Evolutionary conservation across 179 eudicot genomes (phyloP).

Genomic region (Heliamphora pulchella): DNA sequence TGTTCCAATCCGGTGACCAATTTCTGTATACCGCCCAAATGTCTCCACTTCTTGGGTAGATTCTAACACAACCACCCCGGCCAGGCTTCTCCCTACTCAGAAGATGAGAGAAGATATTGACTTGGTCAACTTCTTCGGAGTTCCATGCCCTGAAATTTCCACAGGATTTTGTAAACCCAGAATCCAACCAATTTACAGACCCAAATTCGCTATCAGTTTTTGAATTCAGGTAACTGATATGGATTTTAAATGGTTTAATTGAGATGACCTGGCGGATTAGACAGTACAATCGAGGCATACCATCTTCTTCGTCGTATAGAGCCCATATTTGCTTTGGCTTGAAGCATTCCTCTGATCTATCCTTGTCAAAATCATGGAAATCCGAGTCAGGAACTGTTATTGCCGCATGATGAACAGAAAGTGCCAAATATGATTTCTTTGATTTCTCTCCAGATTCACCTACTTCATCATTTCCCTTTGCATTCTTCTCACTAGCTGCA

Average conservation of each 20-base stretch:
- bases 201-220: conserved; percentile 65
- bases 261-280: conserved; percentile 65
- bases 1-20: conserved; percentile 78
- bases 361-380: conserved; percentile 79
- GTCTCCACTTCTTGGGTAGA: conserved; percentile 74
- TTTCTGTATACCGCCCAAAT: conserved; percentile 78
- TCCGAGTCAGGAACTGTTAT: conserved; percentile 77
- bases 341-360: conserved; percentile 69
- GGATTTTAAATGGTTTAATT: conserved; percentile 50
- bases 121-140: conserved; percentile 36
- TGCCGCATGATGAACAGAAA: conserved; percentile 22
- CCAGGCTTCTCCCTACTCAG: conserved; percentile 58
- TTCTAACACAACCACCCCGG: conserved; percentile 61
- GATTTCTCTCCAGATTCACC: conserved; percentile 23
- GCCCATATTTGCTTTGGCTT: conserved; percentile 86
- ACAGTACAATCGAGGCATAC: conserved; percentile 89
- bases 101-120: conserved; percentile 75
- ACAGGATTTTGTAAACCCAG: conserved; percentile 65
- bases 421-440: conserved; percentile 21
- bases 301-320: conserved; percentile 78
- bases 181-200: conserved; percentile 49
- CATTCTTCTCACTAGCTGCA: conserved; percentile 41
- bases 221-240: conserved; percentile 62
- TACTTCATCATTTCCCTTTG: conserved; percentile 24
- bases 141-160: conserved; percentile 66